Conservation (phyloP, 2,329 filamentous ascomycete genomes). For the Colletotrichum chrysophilum region DNA sequence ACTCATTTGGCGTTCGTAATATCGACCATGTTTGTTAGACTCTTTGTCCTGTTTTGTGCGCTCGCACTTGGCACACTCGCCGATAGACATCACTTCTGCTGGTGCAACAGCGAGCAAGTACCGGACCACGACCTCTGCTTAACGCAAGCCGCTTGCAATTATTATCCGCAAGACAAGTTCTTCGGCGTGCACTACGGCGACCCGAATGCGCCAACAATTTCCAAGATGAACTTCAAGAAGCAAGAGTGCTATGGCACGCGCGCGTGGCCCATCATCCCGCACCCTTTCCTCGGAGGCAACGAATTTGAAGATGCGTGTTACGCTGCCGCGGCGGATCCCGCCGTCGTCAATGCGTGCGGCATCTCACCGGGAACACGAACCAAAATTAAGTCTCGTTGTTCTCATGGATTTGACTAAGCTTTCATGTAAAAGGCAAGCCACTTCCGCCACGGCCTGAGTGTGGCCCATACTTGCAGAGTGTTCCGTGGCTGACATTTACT, state of each 20-base stretch:
- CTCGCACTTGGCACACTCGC: neutral
- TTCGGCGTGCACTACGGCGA: neutral
- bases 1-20: neutral
- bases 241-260: neutral
- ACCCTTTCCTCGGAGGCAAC: neutral
- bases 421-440: neutral
- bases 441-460: neutral
- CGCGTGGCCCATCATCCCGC: neutral
- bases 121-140: neutral
- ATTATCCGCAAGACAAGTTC: neutral
- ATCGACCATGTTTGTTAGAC: neutral
- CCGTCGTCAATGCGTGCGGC: neutral
- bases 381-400: neutral
- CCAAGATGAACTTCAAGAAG: neutral
- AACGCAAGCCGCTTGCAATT: neutral
- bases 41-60: neutral
- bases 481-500: accelerated
- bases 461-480: neutral
- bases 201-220: neutral
- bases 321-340: neutral
- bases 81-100: slow-evolving; percentile 4
- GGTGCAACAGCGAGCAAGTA: neutral
- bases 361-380: neutral
- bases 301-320: neutral
- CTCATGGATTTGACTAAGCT: neutral